phyloP scores from a whole-genome alignment of 176 grass and related monocot genomes.

The Saccharum spontaneum region DNA sequence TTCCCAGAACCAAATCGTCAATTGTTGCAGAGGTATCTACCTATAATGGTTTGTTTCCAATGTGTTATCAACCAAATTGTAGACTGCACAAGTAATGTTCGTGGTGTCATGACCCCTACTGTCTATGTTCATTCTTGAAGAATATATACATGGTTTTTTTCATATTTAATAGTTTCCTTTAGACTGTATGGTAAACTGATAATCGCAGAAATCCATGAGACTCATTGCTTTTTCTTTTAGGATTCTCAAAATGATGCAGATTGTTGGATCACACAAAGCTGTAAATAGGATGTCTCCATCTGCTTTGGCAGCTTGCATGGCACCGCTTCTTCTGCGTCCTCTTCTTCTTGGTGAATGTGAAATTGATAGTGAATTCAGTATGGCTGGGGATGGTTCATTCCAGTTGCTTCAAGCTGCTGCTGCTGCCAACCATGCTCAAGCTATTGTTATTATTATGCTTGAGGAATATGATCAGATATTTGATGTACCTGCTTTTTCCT shows the following conservation, averaged over 20 bases:
- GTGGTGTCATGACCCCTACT: background rate
- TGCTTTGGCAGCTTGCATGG: slow-evolving; percentile 96
- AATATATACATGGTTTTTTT: background rate
- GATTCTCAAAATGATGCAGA: slow-evolving; percentile 97
- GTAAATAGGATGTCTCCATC: slow-evolving; percentile 86
- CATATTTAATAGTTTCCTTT: slow-evolving; percentile 23
- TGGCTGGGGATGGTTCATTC: slow-evolving; percentile 76
- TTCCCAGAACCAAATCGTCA: slow-evolving; percentile 82
- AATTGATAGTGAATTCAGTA: slow-evolving; percentile 75
- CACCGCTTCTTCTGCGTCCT: slow-evolving; percentile 86
- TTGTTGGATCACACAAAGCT: slow-evolving; percentile 71
- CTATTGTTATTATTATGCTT: slow-evolving; percentile 86
- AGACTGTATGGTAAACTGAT: slow-evolving; percentile 9
- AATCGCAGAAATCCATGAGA: slow-evolving; percentile 9
- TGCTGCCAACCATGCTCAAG: slow-evolving; percentile 93
- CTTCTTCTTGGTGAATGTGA: slow-evolving; percentile 84
- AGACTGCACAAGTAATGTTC: background rate
- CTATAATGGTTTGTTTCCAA: slow-evolving; percentile 10
- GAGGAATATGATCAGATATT: slow-evolving; percentile 91
- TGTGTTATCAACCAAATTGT: slow-evolving; percentile 21
- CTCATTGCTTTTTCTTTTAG: slow-evolving; percentile 59
- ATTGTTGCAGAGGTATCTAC: slow-evolving; percentile 73
- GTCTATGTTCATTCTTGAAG: slow-evolving; percentile 22
- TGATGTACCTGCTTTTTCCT: slow-evolving; percentile 56
- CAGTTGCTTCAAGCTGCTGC: slow-evolving; percentile 93